phyloP scores from a whole-genome alignment of 2,329 filamentous ascomycete species.

The Coleophoma cylindrospora region DNA sequence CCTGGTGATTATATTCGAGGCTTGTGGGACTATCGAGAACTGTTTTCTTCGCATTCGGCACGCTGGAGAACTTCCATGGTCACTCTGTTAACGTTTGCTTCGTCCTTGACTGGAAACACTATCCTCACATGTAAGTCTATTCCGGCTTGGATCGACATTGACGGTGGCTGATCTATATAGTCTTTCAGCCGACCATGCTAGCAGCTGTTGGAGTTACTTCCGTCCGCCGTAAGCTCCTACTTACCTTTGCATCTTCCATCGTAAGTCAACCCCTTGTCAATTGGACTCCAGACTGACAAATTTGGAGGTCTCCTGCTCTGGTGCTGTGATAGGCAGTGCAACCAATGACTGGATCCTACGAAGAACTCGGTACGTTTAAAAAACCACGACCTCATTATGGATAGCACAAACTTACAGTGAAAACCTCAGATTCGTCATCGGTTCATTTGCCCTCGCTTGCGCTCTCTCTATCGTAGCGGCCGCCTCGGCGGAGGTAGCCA shows the following conservation, averaged over 20 bases:
- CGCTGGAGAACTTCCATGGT: constrained; percentile 36
- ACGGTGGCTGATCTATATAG: not conserved
- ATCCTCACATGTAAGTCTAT: constrained; percentile 8
- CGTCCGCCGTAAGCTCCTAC: constrained; percentile 6
- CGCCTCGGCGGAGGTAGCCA: constrained; percentile 9
- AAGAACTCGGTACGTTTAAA: not conserved
- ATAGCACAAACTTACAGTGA: not conserved
- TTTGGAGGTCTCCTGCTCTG: constrained; percentile 9
- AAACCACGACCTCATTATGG: too few species aligned
- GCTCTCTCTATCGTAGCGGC: constrained; percentile 7
- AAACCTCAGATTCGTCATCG: constrained; percentile 5
- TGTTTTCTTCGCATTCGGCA: constrained; percentile 40
- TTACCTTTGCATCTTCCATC: constrained; percentile 11
- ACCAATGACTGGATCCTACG: constrained; percentile 11
- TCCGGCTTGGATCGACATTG: too few species aligned
- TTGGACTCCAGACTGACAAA: not conserved
- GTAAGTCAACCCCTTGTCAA: not conserved
- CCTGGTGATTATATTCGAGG: constrained; percentile 40
- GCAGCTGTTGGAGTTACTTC: constrained; percentile 8
- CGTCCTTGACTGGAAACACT: constrained; percentile 5
- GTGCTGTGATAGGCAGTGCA: constrained; percentile 7
- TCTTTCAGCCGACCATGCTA: constrained; percentile 10
- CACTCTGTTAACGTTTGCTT: constrained; percentile 9
- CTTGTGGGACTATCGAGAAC: constrained; percentile 52
- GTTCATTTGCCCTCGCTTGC: constrained; percentile 7